Base-by-base conservation (phyloP, 345 rosid species). In the Capsella bursapastoris region DNA sequence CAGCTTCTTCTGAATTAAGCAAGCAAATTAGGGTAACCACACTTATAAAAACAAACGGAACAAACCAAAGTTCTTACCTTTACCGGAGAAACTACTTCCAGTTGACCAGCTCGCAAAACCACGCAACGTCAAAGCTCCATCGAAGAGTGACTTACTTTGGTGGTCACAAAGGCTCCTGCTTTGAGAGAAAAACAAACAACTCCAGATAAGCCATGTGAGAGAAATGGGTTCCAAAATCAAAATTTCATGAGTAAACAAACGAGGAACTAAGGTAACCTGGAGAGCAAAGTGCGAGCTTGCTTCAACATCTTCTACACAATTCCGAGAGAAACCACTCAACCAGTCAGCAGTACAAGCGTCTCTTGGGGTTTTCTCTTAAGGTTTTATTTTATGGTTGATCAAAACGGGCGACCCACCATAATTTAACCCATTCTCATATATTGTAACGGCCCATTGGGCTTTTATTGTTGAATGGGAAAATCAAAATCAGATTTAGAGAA, bases 111-210 rank as follows among this genome's bases (percentile, higher is more conserved):
- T 80, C 51, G 83, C 64, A 68, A 72, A 78, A 15, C 82, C 79
- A 77, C 73, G 84, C 18, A 71, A 53, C 27, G 74, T 58, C n/a
- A 70, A 43, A 64, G 82, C 49, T 25, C 4, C 70, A 68, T 82
- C 48, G 32, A 81, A 73, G 43, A 57, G 41, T 41, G 76, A 69
- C 27, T 52, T 53, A 55, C 74, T 67, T 74, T 74, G 79, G 14
- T 74, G 79, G 14, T 81, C 68, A 9, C 62, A 72, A 43, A 64
- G 76, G 27, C 75, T 75, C 88, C 88, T 85, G 82, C 74, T 73
- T 66, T 41, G 27, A 38, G 4, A 3, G 2, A 41, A 44, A 73
- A 27, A 35, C 22, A 56, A 11, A 15, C 25, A 18, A 44, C 45
- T 11, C 45, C 34, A 70, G 47, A 76, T 32, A 18, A 9, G 27